Base-by-base conservation (phyloP, 495 filamentous ascomycete species). In the Aspergillus homomorphus region DNA sequence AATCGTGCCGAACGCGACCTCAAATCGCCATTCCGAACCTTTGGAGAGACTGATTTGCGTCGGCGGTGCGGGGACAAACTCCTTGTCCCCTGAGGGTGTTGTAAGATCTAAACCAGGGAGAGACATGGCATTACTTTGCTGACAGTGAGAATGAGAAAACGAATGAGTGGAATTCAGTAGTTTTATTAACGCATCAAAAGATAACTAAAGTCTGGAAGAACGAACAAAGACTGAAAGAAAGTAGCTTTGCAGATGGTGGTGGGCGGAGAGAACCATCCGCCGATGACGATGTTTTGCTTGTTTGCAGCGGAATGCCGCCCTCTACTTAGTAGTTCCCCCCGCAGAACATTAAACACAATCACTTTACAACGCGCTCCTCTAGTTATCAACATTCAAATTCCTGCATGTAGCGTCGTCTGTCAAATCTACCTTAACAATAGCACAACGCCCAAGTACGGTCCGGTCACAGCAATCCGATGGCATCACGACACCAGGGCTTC, bases 11-110 rank as follows among this genome's bases (percentile, higher is more conserved):
- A 85, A 87, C 23, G 88, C 82, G 26, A 95, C 89, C 66, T 96
- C 89, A 77, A 98, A 98, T 57, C 94, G 84, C 87, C 89, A 98
- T 81, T 98, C 94, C 4, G 80, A 79, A 45, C 77, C 77, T 21
- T 76, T 71, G 21, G 71, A 67, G 54, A 87, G 66, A 49, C 51
- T 66, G 61, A 79, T 71, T 53, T 77, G 77, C 20, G 77, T 71
- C 33, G 77, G 77, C 54, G 73, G 75, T 45, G 73, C 74, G 59
- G 69, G 57, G 41, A 62, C 69, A 55, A 70, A 69, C 20, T 71
- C 66, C 52, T 69, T 72, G 24, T 78, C 77, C 62, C 67, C 72
- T 42, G 74, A 69, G 28, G 73, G 69, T 59, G 77, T 73, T 12
- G 74, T 75, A 42, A 80, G 70, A 28, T 77, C 77, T 66, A 80